These are phyloP conservation scores for Tolypocladium inflatum DNA, from an alignment of 2,329 filamentous ascomycete species.

Conservation along the genomic window DNA sequence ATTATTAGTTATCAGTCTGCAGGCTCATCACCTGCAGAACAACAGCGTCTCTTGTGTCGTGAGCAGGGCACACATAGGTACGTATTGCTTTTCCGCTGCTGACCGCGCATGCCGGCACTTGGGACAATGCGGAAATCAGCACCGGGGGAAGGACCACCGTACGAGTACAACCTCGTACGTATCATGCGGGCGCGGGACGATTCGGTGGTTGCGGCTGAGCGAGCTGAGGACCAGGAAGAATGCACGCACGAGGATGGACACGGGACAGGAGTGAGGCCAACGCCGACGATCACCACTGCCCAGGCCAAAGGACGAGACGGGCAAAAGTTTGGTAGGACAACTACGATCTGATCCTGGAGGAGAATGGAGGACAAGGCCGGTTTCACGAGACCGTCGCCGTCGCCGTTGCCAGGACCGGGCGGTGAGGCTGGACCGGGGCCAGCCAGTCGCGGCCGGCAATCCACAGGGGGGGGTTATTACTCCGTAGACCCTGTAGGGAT, in stretches of 20 bases:
- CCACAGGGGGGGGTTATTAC: neutral
- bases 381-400: neutral
- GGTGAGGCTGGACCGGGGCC: neutral
- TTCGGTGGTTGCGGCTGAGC: neutral
- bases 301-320: neutral
- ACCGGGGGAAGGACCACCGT: neutral
- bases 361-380: neutral
- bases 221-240: neutral
- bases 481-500: neutral
- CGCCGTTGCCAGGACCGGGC: too few relatives aligned
- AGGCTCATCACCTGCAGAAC: neutral
- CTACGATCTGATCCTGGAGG: neutral
- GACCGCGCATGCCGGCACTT: neutral
- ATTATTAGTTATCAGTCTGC: neutral
- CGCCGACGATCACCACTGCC: neutral
- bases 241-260: neutral
- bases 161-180: too few relatives aligned
- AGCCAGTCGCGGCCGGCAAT: neutral
- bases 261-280: neutral
- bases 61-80: neutral
- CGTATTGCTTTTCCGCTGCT: neutral
- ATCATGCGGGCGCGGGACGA: neutral
- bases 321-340: neutral
- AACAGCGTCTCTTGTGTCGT: neutral
- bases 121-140: neutral